Evolutionary conservation across 495 filamentous ascomycete genomes (phyloP).

Genomic region (Aspergillus affinis): DNA sequence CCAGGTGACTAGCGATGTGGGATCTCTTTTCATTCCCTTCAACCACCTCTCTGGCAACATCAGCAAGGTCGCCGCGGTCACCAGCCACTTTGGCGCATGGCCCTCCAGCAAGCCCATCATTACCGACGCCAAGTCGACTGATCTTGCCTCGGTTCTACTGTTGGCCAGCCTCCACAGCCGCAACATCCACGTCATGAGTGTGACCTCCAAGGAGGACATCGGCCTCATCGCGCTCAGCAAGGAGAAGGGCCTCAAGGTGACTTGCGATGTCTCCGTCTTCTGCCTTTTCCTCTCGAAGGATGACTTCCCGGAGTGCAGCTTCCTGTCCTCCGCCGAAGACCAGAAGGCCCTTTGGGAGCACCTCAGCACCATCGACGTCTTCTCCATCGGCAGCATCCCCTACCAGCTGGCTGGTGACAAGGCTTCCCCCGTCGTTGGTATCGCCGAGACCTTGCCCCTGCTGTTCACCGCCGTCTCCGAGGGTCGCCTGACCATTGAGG

Average conservation of each 20-base stretch:
- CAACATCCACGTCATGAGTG: constrained; percentile 80
- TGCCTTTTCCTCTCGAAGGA: constrained; percentile 74
- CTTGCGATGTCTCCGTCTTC: constrained; percentile 81
- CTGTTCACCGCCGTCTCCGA: constrained; percentile 77
- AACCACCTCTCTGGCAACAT: constrained; percentile 85
- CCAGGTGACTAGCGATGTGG: constrained; percentile 70
- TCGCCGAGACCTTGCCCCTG: constrained; percentile 74
- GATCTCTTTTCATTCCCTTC: constrained; percentile 85
- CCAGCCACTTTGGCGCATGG: constrained; percentile 79
- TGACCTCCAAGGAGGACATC: constrained; percentile 82
- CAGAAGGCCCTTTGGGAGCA: constrained; percentile 80
- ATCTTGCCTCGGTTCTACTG: constrained; percentile 76
- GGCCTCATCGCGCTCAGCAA: constrained; percentile 77
- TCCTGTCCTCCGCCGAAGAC: constrained; percentile 67
- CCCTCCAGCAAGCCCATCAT: constrained; percentile 79
- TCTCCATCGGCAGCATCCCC: constrained; percentile 80
- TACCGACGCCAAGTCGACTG: constrained; percentile 81
- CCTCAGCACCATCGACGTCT: constrained; percentile 74
- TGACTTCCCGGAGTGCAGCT: constrained; percentile 69
- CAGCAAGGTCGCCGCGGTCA: constrained; percentile 80
- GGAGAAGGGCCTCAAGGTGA: constrained; percentile 78
- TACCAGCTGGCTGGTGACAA: constrained; percentile 72
- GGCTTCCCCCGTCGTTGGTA: constrained; percentile 60
- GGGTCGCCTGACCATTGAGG: constrained; percentile 71
- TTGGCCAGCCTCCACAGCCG: constrained; percentile 80